A percentile compares a stretch with the other conserved stretches of the same genome.
These are phyloP conservation scores for Phytophthora pistaciae DNA, from an alignment of 352 stramenopile genomes.

Conservation along the genomic window DNA sequence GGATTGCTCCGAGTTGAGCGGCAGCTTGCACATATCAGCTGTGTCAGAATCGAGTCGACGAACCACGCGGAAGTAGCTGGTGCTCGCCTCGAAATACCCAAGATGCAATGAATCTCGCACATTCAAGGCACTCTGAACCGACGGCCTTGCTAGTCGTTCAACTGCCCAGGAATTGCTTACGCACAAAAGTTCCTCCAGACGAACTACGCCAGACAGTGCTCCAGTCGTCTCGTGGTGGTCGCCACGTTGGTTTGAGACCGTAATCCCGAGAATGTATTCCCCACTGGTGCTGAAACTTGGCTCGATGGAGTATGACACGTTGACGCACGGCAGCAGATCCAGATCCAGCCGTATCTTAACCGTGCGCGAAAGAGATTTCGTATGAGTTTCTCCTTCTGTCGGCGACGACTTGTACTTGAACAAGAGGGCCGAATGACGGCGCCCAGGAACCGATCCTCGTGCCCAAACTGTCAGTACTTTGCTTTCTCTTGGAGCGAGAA, in stretches of 20 bases:
- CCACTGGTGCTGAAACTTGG: conserved; percentile 68
- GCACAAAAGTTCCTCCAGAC: conserved; percentile 63
- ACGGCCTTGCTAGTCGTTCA: conserved; percentile 47
- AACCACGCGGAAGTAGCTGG: conserved; percentile 80
- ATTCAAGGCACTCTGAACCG: not conserved
- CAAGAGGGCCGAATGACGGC: conserved; percentile 59
- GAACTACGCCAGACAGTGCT: conserved; percentile 43
- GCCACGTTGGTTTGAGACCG: conserved; percentile 63
- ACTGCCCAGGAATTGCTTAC: conserved; percentile 74
- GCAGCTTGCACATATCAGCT: conserved; percentile 27
- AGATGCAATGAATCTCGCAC: conserved; percentile 51
- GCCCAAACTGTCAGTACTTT: conserved; percentile 65
- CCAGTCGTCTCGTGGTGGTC: conserved; percentile 33
- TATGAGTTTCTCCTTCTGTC: conserved; percentile 26
- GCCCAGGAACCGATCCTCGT: conserved; percentile 45
- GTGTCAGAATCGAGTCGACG: conserved; percentile 12
- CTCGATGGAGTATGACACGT: conserved; percentile 73
- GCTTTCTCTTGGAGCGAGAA: conserved; percentile 60
- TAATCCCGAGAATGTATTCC: conserved; percentile 83
- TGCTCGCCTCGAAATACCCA: conserved; percentile 79
- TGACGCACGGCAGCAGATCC: conserved; percentile 64
- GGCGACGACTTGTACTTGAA: conserved; percentile 71
- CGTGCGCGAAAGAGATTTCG: conserved; percentile 31
- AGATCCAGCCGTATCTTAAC: conserved; percentile 74
- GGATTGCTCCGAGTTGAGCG: conserved; percentile 21